A percentile compares a stretch with the other conserved stretches of the same genome.
Evolutionary conservation across 2,329 filamentous ascomycete genomes (phyloP).

Genomic region (Microdochium nivale): DNA sequence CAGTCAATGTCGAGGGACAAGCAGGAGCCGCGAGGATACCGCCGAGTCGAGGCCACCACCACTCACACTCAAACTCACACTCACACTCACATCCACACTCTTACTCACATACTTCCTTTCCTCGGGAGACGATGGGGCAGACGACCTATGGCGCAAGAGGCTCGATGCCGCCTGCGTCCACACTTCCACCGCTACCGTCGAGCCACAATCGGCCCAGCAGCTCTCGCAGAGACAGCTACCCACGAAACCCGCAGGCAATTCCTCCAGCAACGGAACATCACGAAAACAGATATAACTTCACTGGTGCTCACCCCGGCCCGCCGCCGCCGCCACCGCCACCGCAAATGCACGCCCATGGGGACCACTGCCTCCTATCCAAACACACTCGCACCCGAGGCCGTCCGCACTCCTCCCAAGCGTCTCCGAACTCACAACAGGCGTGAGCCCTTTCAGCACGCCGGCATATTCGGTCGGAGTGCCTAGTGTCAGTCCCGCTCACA

Average conservation of each 20-base stretch:
- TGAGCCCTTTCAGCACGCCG: constrained; percentile 52
- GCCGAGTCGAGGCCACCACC: constrained; percentile 21
- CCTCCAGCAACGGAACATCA: neutral
- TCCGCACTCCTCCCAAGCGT: constrained; percentile 44
- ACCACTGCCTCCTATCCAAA: constrained; percentile 16
- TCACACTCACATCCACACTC: constrained; percentile 40
- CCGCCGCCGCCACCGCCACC: constrained; percentile 3
- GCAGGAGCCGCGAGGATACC: constrained; percentile 28
- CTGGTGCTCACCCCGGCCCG: neutral
- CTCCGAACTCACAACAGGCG: constrained; percentile 54
- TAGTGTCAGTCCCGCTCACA: constrained; percentile 26
- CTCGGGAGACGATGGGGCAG: constrained; percentile 31
- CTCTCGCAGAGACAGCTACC: neutral
- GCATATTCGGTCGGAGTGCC: constrained; percentile 38
- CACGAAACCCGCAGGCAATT: neutral
- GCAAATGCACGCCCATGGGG: constrained; percentile 13
- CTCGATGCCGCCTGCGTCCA: neutral
- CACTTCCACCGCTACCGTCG: neutral
- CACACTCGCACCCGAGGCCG: constrained; percentile 32
- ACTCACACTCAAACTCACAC: constrained; percentile 33
- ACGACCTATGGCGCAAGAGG: constrained; percentile 13
- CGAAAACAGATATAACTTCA: neutral
- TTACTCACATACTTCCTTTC: constrained; percentile 33
- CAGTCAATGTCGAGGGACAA: constrained; percentile 31
- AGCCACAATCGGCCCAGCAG: neutral